These are phyloP conservation scores for Tagetes erecta DNA, from an alignment of 129 eudicot genomes.

Conservation along the genomic window DNA sequence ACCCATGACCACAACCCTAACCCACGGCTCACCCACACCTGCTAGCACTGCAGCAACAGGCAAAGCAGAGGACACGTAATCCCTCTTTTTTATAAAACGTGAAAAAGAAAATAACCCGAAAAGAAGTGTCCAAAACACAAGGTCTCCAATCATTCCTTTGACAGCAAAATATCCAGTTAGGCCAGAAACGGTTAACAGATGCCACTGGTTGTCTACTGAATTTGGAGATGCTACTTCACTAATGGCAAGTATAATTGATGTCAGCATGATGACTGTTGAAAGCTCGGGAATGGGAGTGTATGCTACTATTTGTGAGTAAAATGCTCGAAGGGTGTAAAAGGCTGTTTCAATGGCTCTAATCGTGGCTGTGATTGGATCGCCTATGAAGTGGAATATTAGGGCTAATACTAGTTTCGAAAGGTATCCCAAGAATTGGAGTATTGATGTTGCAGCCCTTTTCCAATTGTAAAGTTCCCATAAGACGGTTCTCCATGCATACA, in stretches of 20 bases:
- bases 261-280: conserved; percentile 57
- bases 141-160: conserved; percentile 63
- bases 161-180: conserved; percentile 73
- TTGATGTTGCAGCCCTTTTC: conserved; percentile 40
- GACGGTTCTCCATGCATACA: conserved; percentile 73
- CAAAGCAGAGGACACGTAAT: conserved; percentile 71
- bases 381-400: conserved; percentile 61
- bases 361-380: conserved; percentile 55
- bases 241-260: conserved; percentile 66
- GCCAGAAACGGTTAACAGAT: conserved; percentile 69
- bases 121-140: conserved; percentile 62
- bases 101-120: conserved; percentile 59
- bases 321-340: conserved; percentile 52
- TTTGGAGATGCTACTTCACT: conserved; percentile 71
- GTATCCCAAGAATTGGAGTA: conserved; percentile 42
- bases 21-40: conserved; percentile 95
- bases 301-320: conserved; percentile 60
- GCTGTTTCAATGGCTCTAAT: conserved; percentile 56
- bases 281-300: conserved; percentile 72
- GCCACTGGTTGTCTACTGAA: conserved; percentile 74
- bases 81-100: conserved; percentile 63
- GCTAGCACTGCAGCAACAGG: conserved; percentile 81
- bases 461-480: conserved; percentile 80
- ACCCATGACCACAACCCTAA: conserved; percentile 50
- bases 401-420: conserved; percentile 50